These are phyloP conservation scores for Sarocladium kiliense DNA, from an alignment of 2,329 filamentous ascomycete species.

Conservation along the genomic window DNA sequence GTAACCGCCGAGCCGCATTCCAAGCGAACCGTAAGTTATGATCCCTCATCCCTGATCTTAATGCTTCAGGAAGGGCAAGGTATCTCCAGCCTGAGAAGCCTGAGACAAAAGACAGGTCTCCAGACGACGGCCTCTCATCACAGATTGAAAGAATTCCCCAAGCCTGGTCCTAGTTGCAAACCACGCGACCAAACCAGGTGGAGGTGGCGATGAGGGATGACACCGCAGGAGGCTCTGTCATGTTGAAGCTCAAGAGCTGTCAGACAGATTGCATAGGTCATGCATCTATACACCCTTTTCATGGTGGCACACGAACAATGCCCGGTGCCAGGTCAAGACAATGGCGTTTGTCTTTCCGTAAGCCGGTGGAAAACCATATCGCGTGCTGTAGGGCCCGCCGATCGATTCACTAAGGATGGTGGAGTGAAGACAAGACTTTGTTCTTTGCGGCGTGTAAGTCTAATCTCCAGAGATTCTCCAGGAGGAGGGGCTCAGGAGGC, in stretches of 20 bases:
- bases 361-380: not conserved
- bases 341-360: not conserved
- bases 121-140: too few species aligned
- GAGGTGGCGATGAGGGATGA: not conserved
- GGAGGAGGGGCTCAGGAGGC: not conserved
- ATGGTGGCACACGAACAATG: not conserved
- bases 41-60: conserved; percentile 2
- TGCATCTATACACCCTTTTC: not conserved
- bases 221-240: not conserved
- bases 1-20: conserved; percentile 5
- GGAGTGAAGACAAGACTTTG: not conserved
- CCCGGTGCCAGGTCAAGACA: not conserved
- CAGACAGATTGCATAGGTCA: not conserved
- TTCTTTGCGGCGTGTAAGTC: not conserved
- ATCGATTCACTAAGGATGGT: not conserved
- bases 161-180: too few species aligned
- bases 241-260: not conserved
- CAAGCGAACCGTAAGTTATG: not conserved
- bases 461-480: not conserved
- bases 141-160: too few species aligned
- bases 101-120: not conserved
- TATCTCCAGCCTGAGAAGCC: not conserved
- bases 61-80: not conserved
- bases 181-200: too few species aligned
- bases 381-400: not conserved